Evolutionary conservation across 768 basidiomycete genomes (phyloP).

Genomic region (Podaxis pistillaris): DNA sequence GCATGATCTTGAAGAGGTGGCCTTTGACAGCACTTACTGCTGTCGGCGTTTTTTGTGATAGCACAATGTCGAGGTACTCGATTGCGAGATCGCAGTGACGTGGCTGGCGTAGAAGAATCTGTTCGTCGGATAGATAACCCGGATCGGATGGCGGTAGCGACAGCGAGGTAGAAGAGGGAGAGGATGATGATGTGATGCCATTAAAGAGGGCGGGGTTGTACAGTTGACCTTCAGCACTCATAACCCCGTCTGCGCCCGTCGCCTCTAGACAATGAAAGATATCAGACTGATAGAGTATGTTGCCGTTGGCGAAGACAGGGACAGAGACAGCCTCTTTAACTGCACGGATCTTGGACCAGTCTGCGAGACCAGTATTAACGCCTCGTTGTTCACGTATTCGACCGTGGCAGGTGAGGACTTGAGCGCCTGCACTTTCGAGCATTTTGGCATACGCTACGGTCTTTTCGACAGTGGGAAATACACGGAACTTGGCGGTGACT

Average conservation of each 20-base stretch:
- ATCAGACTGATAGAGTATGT: conserved; percentile 86
- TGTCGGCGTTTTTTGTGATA: conserved; percentile 67
- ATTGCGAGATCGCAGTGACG: conserved; percentile 67
- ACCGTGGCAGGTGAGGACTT: conserved; percentile 93
- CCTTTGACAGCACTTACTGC: conserved; percentile 78
- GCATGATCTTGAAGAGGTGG: conserved; percentile 91
- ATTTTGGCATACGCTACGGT: conserved; percentile 95
- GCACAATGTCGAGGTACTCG: conserved; percentile 85
- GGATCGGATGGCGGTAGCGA: conserved; percentile 10
- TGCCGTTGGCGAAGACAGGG: conserved; percentile 97
- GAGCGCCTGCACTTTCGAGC: conserved; percentile 93
- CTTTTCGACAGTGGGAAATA: conserved; percentile 81
- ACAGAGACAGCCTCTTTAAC: conserved; percentile 89
- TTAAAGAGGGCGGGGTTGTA: conserved; percentile 88
- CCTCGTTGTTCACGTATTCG: conserved; percentile 91
- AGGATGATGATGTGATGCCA: conserved; percentile 25
- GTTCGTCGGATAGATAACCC: conserved; percentile 26
- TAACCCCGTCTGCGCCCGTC: conserved; percentile 90
- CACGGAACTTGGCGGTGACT: conserved; percentile 94
- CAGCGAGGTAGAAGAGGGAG: conserved; percentile 10
- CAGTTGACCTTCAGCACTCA: conserved; percentile 93
- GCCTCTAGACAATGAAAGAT: conserved; percentile 72
- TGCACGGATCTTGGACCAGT: conserved; percentile 86
- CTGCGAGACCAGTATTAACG: conserved; percentile 79
- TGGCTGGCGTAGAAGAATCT: conserved; percentile 48